A percentile compares a stretch with the other conserved stretches of the same genome.
These are phyloP conservation scores for Sarocladiaceae sp. DNA, from an alignment of 2,329 filamentous ascomycete genomes.

Conservation along the genomic window DNA sequence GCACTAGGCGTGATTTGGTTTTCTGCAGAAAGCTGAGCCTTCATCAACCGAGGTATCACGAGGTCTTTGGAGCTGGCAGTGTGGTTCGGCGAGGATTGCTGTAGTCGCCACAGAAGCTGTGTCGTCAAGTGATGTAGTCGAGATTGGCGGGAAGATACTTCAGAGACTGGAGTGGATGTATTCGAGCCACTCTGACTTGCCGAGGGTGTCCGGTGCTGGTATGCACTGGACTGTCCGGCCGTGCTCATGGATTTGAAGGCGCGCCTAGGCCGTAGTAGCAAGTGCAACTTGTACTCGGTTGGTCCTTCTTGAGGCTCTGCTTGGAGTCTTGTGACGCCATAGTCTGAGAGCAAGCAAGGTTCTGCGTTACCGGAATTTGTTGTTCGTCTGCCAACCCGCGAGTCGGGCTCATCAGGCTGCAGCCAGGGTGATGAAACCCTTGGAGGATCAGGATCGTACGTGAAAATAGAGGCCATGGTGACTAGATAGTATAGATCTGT, in stretches of 20 bases:
- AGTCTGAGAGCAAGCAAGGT: conserved; percentile 46
- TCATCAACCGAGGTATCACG: conserved; percentile 68
- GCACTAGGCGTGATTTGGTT: conserved; percentile 44
- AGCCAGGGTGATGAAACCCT: conserved; percentile 89
- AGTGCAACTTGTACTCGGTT: conserved; percentile 92
- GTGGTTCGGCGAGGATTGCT: conserved; percentile 91
- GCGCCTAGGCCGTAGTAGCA: conserved; percentile 73
- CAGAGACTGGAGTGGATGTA: conserved; percentile 32
- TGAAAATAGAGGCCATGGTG: conserved; percentile 88
- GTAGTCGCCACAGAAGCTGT: conserved; percentile 87
- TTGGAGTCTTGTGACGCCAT: conserved; percentile 68
- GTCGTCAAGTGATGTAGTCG: conserved; percentile 88
- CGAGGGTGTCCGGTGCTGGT: conserved; percentile 11
- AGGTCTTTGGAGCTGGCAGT: conserved; percentile 69
- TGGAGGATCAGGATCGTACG: conserved; percentile 82
- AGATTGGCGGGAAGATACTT: conserved; percentile 69
- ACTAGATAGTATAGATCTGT: background rate
- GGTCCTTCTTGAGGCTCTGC: conserved; percentile 91
- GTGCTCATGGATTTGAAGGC: conserved; percentile 70
- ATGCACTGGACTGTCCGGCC: background rate
- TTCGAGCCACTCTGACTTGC: conserved; percentile 11
- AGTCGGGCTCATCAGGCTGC: conserved; percentile 41
- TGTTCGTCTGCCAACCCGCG: no score
- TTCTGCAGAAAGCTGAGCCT: conserved; percentile 45
- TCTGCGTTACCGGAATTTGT: conserved; percentile 14